A percentile compares a stretch with the other conserved stretches of the same genome.
These are phyloP conservation scores for Endocalyx cinctus DNA, from an alignment of 2,329 filamentous ascomycete genomes.

Conservation along the genomic window DNA sequence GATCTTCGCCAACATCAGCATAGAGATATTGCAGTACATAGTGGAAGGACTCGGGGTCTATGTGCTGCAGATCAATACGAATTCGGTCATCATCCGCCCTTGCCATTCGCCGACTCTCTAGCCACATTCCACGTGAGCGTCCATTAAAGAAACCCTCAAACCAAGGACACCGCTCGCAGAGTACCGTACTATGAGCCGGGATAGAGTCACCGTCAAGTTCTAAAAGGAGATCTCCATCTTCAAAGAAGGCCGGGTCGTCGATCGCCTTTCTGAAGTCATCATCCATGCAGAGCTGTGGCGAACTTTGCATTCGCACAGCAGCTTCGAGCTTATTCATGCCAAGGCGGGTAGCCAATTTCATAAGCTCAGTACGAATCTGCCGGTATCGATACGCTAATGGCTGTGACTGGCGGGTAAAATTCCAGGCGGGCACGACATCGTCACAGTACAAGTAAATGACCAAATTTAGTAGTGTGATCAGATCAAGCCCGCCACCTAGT, in stretches of 20 bases:
- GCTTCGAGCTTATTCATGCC: conserved; percentile 69
- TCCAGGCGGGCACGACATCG: conserved; percentile 78
- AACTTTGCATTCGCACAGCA: conserved; percentile 69
- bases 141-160: conserved; percentile 87
- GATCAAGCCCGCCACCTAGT: conserved; percentile 64
- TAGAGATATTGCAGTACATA: conserved; percentile 81
- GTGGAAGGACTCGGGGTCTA: conserved; percentile 67
- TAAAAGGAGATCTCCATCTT: conserved; percentile 73
- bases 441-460: conserved; percentile 80
- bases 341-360: conserved; percentile 72
- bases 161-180: conserved; percentile 85
- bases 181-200: conserved; percentile 68
- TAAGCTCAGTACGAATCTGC: conserved; percentile 77
- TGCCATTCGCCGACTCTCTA: conserved; percentile 60
- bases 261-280: conserved; percentile 68
- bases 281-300: conserved; percentile 59
- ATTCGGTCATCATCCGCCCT: conserved; percentile 46
- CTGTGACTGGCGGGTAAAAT: conserved; percentile 63
- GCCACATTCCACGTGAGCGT: conserved; percentile 80
- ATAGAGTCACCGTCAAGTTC: conserved; percentile 73
- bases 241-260: conserved; percentile 65
- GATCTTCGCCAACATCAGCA: conserved; percentile 70
- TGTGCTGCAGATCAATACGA: conserved; percentile 76
- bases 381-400: conserved; percentile 69
- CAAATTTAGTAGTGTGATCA: conserved; percentile 75